Percentiles rank a stretch among this genome's conserved stretches.
Evolutionary conservation across 2,329 filamentous ascomycete species (phyloP).

Genomic region (Graphilbum sp.): DNA sequence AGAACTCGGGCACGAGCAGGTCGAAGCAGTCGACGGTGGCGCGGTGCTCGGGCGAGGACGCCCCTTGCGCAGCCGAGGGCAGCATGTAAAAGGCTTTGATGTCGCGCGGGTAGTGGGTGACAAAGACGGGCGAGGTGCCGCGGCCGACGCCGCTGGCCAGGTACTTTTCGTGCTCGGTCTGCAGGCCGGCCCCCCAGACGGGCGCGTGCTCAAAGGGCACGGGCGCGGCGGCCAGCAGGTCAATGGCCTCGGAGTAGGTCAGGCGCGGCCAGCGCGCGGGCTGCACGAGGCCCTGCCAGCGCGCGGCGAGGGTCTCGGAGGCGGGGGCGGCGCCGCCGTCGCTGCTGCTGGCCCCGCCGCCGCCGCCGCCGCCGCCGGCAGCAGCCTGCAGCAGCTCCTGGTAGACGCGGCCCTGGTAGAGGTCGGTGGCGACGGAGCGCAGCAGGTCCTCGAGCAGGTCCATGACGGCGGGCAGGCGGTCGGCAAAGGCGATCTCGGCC

Average conservation of each 20-base stretch:
- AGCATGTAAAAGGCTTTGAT: slow-evolving; percentile 78
- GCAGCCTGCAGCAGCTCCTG: slow-evolving; percentile 22
- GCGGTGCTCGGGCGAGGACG: background rate
- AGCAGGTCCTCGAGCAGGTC: slow-evolving; percentile 67
- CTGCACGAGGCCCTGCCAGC: slow-evolving; percentile 55
- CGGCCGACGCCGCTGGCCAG: slow-evolving; percentile 45
- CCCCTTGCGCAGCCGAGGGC: slow-evolving; percentile 11
- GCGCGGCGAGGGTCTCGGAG: slow-evolving; percentile 38
- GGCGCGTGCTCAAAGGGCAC: slow-evolving; percentile 49
- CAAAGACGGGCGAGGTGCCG: slow-evolving; percentile 56
- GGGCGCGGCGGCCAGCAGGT: slow-evolving; percentile 43
- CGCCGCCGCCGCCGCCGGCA: no score
- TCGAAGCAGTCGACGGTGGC: slow-evolving; percentile 78
- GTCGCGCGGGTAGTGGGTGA: slow-evolving; percentile 78
- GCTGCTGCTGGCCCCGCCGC: no score
- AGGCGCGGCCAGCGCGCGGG: slow-evolving; percentile 55
- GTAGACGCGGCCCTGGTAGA: slow-evolving; percentile 25
- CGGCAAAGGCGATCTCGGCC: slow-evolving; percentile 68
- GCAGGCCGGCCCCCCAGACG: slow-evolving; percentile 54
- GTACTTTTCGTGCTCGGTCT: slow-evolving; percentile 85
- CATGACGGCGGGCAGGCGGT: slow-evolving; percentile 57
- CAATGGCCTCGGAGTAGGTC: slow-evolving; percentile 66
- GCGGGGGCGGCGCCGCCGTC: slow-evolving; percentile 23
- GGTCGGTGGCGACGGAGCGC: slow-evolving; percentile 27
- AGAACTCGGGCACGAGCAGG: slow-evolving; percentile 68